Conservation (phyloP, 345 rosid genomes). For the Chamaenerion angustifolium region DNA sequence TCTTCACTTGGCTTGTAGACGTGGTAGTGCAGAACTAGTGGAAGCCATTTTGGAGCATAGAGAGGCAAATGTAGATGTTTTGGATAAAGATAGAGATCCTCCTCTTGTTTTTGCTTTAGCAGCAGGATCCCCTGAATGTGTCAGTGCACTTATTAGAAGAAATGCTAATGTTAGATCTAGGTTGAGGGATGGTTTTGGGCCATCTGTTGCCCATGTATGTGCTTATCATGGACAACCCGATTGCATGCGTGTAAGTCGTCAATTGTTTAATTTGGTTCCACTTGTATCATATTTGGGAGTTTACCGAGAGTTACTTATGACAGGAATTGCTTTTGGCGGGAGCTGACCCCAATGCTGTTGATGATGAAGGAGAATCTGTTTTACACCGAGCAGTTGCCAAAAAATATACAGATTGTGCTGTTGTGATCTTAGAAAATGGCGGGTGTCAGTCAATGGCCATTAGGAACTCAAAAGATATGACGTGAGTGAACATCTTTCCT, state of each 20-base stretch:
- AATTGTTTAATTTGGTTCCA: constrained; percentile 1
- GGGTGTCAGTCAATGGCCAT: constrained; percentile 81
- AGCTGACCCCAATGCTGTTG: constrained; percentile 95
- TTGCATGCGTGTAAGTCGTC: constrained; percentile 80
- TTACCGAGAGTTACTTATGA: background rate
- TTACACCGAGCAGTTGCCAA: constrained; percentile 82
- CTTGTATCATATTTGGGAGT: no score
- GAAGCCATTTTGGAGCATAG: constrained; percentile 51
- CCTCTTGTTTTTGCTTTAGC: constrained; percentile 98
- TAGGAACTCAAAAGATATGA: constrained; percentile 57
- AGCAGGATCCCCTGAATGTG: constrained; percentile 96
- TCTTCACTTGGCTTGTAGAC: constrained; percentile 94
- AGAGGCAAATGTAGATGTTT: constrained; percentile 68
- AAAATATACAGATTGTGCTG: constrained; percentile 86
- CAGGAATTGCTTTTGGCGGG: constrained; percentile 94
- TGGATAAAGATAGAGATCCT: constrained; percentile 94
- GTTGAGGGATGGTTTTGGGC: constrained; percentile 82
- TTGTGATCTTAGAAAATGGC: constrained; percentile 78
- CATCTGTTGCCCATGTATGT: constrained; percentile 95
- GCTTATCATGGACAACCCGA: constrained; percentile 98
- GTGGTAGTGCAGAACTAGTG: constrained; percentile 83
- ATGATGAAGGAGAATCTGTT: constrained; percentile 97
- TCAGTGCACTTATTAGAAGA: constrained; percentile 64
- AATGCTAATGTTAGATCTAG: constrained; percentile 78
- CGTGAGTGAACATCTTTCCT: constrained; percentile 34